Evolutionary conservation across 2,329 filamentous ascomycete species (phyloP).

Genomic region (Pseudohalonectria lignicola): DNA sequence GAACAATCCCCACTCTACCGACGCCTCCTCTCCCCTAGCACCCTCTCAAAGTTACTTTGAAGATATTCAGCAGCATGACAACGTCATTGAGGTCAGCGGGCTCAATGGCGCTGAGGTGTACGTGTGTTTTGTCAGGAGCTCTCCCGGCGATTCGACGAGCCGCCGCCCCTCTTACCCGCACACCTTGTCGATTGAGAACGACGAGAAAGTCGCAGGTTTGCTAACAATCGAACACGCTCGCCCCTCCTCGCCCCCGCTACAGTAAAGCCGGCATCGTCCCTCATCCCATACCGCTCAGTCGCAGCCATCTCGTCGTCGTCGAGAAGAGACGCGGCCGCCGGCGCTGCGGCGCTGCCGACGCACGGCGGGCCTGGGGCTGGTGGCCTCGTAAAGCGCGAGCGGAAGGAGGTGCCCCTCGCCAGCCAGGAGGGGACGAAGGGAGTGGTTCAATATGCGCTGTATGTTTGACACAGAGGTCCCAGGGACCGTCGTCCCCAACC

Average conservation of each 20-base stretch:
- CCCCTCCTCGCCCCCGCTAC: no score
- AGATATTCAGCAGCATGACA: slow-evolving; percentile 26
- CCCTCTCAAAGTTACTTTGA: neutral
- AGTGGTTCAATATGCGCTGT: slow-evolving; percentile 77
- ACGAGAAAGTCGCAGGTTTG: neutral
- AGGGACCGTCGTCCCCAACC: no score
- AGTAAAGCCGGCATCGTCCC: slow-evolving; percentile 5
- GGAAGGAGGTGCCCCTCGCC: slow-evolving; percentile 63
- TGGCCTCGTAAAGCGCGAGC: slow-evolving; percentile 42
- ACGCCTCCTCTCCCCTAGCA: neutral
- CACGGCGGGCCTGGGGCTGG: no score
- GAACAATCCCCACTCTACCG: neutral
- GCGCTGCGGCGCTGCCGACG: slow-evolving; percentile 31
- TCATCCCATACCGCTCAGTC: slow-evolving; percentile 45
- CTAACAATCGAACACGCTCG: neutral
- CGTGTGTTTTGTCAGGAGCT: no score
- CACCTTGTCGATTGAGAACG: no score
- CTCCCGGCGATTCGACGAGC: no score
- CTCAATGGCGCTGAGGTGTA: slow-evolving; percentile 34
- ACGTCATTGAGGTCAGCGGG: slow-evolving; percentile 37
- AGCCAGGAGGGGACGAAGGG: slow-evolving; percentile 75
- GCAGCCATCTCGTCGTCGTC: slow-evolving; percentile 56
- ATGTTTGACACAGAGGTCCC: slow-evolving; percentile 27
- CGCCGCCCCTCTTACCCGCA: no score
- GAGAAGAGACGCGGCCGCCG: slow-evolving; percentile 49